These are phyloP conservation scores for Plectosphaerella plurivora DNA, from an alignment of 2,329 filamentous ascomycete genomes.

Conservation along the genomic window DNA sequence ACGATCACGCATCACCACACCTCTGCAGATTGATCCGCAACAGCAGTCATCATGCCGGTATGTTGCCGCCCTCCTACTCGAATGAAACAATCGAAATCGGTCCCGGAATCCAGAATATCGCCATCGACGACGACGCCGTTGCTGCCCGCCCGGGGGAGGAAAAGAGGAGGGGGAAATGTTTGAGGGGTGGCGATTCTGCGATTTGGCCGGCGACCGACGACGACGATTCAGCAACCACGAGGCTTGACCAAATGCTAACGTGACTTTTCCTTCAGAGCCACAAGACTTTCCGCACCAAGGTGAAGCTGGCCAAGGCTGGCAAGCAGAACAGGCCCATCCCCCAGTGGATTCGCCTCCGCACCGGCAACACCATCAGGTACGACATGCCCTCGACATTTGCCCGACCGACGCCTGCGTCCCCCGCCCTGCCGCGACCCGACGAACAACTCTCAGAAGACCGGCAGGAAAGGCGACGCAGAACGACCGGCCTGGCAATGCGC, in stretches of 20 bases:
- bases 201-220: background rate
- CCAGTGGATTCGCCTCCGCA: constrained; percentile 98
- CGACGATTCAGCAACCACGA: background rate
- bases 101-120: background rate
- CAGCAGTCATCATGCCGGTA: constrained; percentile 38
- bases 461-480: background rate
- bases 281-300: constrained; percentile 99
- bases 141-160: too few species aligned
- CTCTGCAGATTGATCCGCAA: constrained; percentile 30
- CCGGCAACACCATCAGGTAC: constrained; percentile 99
- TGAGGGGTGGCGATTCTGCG: background rate
- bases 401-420: background rate
- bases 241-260: background rate
- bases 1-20: constrained; percentile 19
- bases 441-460: background rate
- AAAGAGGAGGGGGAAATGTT: constrained; percentile 7
- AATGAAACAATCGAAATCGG: constrained; percentile 2
- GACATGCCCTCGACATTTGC: constrained; percentile 25
- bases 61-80: constrained; percentile 12
- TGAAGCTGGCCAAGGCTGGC: constrained; percentile 99
- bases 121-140: background rate
- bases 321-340: constrained; percentile 99
- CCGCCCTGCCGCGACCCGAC: background rate
- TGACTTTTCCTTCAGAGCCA: constrained; percentile 65
- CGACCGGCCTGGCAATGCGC: background rate